Conservation (phyloP, 129 eudicot genomes). For the Helianthus tuberosus region DNA sequence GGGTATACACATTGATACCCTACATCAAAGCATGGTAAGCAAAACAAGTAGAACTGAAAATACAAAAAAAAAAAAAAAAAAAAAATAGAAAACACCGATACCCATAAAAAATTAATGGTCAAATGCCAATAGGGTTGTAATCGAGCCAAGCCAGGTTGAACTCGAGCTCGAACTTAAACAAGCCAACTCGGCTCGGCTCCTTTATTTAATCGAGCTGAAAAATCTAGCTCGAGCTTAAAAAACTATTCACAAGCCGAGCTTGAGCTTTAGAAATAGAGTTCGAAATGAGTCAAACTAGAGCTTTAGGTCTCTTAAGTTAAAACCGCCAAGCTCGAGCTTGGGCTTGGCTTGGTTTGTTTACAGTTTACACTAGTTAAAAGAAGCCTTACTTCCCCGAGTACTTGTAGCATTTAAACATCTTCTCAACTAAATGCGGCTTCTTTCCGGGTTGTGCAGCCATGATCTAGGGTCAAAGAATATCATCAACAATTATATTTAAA, state of each 20-base stretch:
- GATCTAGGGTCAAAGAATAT: constrained; percentile 50
- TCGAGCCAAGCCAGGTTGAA: no score
- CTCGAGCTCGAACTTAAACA: no score
- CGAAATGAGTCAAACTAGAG: no score
- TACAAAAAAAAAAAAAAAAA: no score
- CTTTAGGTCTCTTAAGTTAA: no score
- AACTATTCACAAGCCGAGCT: no score
- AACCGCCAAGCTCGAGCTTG: no score
- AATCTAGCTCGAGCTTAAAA: no score
- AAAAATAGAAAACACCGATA: not conserved
- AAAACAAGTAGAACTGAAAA: not conserved
- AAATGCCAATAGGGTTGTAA: not conserved
- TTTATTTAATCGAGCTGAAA: no score
- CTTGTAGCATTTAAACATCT: constrained; percentile 67
- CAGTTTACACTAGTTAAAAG: constrained; percentile 3
- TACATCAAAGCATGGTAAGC: not conserved
- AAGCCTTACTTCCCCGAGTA: constrained; percentile 63
- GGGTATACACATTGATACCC: not conserved
- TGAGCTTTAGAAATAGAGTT: no score
- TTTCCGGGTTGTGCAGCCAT: constrained; percentile 65
- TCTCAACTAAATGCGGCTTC: constrained; percentile 50
- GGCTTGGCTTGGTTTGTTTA: not conserved
- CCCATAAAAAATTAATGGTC: not conserved
- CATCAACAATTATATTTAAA: not conserved
- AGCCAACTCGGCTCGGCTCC: no score